Evolutionary conservation across 2,329 filamentous ascomycete species (phyloP).

Genomic region (Pseudogymnoascus sp.): DNA sequence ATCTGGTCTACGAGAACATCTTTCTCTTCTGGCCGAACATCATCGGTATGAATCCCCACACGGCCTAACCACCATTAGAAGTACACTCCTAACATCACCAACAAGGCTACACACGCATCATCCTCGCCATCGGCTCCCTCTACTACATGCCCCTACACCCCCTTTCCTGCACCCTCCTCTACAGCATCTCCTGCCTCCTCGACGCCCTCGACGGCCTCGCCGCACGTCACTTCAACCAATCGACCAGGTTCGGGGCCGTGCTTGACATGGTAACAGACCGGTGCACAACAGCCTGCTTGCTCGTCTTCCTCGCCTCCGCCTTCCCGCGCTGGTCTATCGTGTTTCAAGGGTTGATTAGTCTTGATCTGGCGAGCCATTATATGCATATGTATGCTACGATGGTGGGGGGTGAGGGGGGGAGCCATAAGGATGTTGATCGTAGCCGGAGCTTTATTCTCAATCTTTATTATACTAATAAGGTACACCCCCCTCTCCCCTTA

Average conservation of each 20-base stretch:
- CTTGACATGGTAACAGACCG: constrained; percentile 99
- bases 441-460: constrained; percentile 83
- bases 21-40: constrained; percentile 77
- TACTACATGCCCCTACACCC: constrained; percentile 99
- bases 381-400: constrained; percentile 98
- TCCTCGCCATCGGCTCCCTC: constrained; percentile 80
- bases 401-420: constrained; percentile 68
- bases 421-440: constrained; percentile 92
- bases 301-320: constrained; percentile 89
- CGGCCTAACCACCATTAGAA: neutral
- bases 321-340: constrained; percentile 91
- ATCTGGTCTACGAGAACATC: constrained; percentile 56
- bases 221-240: constrained; percentile 77
- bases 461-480: constrained; percentile 95
- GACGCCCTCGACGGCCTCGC: constrained; percentile 92
- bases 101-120: constrained; percentile 66
- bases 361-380: constrained; percentile 94
- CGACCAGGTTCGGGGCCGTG: constrained; percentile 90
- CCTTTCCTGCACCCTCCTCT: constrained; percentile 82
- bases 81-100: constrained; percentile 2
- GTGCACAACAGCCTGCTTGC: constrained; percentile 88
- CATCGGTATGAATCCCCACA: constrained; percentile 49
- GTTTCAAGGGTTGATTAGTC: constrained; percentile 85
- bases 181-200: constrained; percentile 88
- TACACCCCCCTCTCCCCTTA: constrained; percentile 36